Base-by-base conservation (phyloP, 768 basidiomycete species). In the Phylloporus sp. region DNA sequence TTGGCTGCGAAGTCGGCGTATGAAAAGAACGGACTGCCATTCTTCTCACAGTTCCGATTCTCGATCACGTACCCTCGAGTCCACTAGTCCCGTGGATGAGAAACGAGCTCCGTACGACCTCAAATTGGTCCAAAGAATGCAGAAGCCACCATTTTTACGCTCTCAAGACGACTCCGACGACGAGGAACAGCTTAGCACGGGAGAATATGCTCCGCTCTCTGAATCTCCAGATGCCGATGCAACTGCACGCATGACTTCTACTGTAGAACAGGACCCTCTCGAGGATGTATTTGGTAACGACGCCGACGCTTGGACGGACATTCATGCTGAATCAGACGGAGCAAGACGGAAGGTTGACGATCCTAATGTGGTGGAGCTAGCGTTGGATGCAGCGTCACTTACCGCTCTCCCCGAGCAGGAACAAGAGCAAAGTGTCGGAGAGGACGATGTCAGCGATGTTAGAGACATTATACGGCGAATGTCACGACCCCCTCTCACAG, bases 1-100 rank as follows among this genome's bases (percentile, higher is more conserved):
- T 8, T 95, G 90, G 89, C 49, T 82, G 22, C 74, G 81, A 46
- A 86, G 81, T 57, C 69, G 86, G 46, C 74, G 74, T 48, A 68
- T 72, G 38, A 85, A 80, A 62, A 71, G 86, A 21, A 60, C 71
- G 28, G 76, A 73, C 53, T 77, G 75, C 51, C 58, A 68, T 35
- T 55, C 63, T 17, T 62, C 64, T 33, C 59, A 54, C 20, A 59
- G 49, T 59, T 55, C 55, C 37, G 44, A 53, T 35, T 62, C 60
- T 49, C 45, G 40, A 9, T 47, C 66, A 26, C 53, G 47, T 34
- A 44, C 58, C 22, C 47, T 54, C 6, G 59, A 59, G 27, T 63
- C 54, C 44, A 47, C 41, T 56, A 54, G 45, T 38, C 42, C 55
- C 27, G 22, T 58, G 26, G 60, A 68, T 26, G 62, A 57, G 22